phyloP scores from a whole-genome alignment of 108 stramenopile genomes.

The Chaetoceros muelleri region DNA sequence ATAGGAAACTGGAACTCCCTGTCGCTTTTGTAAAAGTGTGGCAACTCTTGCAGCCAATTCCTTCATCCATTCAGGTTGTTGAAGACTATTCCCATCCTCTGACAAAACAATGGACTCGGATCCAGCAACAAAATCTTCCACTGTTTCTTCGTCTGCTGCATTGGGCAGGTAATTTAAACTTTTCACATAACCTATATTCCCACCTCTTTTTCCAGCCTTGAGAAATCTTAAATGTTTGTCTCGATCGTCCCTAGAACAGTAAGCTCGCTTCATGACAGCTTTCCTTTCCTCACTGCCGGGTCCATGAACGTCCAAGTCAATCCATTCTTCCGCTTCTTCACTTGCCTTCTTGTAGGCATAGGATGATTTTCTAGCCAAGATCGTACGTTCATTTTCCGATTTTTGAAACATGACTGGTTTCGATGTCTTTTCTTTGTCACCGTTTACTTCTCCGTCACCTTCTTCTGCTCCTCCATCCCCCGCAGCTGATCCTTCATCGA shows the following conservation, averaged over 20 bases:
- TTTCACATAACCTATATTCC: slow-evolving; percentile 23
- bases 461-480: slow-evolving; percentile 4
- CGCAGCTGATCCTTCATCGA: not conserved
- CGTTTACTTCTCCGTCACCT: slow-evolving; percentile 9
- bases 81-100: not conserved
- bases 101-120: slow-evolving; percentile 4
- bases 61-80: slow-evolving; percentile 8
- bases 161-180: slow-evolving; percentile 52
- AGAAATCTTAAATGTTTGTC: slow-evolving; percentile 5
- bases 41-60: slow-evolving; percentile 44
- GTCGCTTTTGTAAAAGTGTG: slow-evolving; percentile 34
- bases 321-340: slow-evolving; percentile 83
- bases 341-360: slow-evolving; percentile 73
- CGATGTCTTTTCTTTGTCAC: not conserved
- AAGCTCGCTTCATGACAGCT: slow-evolving; percentile 16
- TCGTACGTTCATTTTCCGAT: slow-evolving; percentile 78
- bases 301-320: slow-evolving; percentile 46
- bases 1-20: slow-evolving; percentile 63
- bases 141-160: slow-evolving; percentile 10
- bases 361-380: slow-evolving; percentile 48
- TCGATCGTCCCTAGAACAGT: slow-evolving; percentile 8
- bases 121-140: slow-evolving; percentile 1
- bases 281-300: slow-evolving; percentile 11
- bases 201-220: slow-evolving; percentile 2
- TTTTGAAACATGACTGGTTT: slow-evolving; percentile 67